These are phyloP conservation scores for Collybiopsis confluens DNA, from an alignment of 768 basidiomycete genomes.

Conservation along the genomic window DNA sequence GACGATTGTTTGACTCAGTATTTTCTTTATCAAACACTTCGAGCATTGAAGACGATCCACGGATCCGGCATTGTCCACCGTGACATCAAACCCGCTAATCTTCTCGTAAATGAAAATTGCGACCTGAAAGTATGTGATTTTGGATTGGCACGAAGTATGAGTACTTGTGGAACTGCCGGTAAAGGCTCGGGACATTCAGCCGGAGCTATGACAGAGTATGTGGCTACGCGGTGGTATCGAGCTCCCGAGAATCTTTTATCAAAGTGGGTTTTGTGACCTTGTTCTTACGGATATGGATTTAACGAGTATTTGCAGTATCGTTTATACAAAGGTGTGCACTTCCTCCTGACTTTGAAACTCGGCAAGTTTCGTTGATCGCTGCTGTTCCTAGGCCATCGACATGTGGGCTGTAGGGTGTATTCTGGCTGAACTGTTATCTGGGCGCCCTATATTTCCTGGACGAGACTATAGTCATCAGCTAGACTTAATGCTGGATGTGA, in stretches of 20 bases:
- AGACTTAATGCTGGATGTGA: constrained; percentile 90
- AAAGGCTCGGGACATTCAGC: constrained; percentile 76
- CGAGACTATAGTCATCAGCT: constrained; percentile 97
- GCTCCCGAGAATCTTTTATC: constrained; percentile 99
- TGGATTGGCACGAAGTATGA: constrained; percentile 85
- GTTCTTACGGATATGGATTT: constrained; percentile 43
- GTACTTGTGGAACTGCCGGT: constrained; percentile 78
- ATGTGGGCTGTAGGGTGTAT: constrained; percentile 88
- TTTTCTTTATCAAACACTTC: constrained; percentile 90
- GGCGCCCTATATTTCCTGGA: constrained; percentile 97
- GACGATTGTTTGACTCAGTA: constrained; percentile 55
- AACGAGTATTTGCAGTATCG: constrained; percentile 45
- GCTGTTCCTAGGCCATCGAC: constrained; percentile 64
- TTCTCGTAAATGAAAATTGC: constrained; percentile 94
- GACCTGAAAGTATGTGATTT: constrained; percentile 96
- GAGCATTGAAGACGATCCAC: constrained; percentile 94
- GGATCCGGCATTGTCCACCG: constrained; percentile 95
- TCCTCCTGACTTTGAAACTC: constrained; percentile 53
- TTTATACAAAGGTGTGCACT: constrained; percentile 79
- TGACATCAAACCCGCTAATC: constrained; percentile 95
- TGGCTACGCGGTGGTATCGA: constrained; percentile 98
- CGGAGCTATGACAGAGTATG: constrained; percentile 95
- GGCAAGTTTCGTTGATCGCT: constrained; percentile 9
- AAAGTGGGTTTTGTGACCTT: constrained; percentile 40
- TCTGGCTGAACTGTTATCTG: constrained; percentile 93